Conservation (phyloP, 306 rosid species). For the Begonia masoniana region DNA sequence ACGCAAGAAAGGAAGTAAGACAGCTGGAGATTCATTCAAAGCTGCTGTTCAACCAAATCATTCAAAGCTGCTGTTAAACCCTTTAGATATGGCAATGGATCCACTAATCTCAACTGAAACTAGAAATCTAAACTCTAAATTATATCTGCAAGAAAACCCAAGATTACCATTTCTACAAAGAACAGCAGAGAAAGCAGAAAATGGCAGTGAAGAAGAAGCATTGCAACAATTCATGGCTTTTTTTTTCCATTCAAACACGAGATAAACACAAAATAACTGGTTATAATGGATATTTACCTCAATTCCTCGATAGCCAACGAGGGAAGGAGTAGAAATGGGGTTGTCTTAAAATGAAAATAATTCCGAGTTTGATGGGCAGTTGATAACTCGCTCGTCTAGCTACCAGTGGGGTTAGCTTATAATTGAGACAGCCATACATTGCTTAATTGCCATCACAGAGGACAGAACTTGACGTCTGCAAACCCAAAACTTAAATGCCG, state of each 20-base stretch:
- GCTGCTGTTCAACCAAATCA: no score
- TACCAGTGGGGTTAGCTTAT: background rate
- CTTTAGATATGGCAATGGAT: no score
- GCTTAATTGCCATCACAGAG: background rate
- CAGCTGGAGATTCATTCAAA: no score
- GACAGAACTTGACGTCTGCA: background rate
- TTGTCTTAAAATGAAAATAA: background rate
- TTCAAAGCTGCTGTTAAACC: no score
- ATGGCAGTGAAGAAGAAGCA: slow-evolving; percentile 3
- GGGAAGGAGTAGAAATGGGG: background rate
- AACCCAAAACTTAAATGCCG: background rate
- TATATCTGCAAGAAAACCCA: no score
- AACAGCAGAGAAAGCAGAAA: background rate
- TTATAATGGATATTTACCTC: background rate
- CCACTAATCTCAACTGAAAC: no score
- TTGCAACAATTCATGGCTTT: no score
- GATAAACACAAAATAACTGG: no score
- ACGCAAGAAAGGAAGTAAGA: no score
- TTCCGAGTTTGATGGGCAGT: background rate
- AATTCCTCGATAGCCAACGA: background rate
- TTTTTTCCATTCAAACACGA: no score
- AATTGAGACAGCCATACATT: background rate
- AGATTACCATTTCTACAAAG: no score
- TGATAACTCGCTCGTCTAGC: background rate
- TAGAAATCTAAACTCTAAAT: no score